Evolutionary conservation across 208 protist genomes (phyloP), one percentile per base, ranked within the genome.

Genomic region (Endotrypanum monterogeii): DNA sequence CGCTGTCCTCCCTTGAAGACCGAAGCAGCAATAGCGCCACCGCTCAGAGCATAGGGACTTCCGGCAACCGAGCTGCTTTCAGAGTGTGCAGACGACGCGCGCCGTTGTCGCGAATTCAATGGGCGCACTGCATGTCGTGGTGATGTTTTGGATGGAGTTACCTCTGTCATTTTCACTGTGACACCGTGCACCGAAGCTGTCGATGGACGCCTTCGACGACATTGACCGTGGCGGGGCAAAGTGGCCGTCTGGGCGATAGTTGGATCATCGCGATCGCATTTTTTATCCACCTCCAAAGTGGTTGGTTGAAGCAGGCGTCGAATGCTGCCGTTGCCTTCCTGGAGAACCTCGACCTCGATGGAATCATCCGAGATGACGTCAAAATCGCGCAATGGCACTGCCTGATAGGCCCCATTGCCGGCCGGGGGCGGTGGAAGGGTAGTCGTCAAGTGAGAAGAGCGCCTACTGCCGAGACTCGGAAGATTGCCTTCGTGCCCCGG

Each of bases 271-370:
- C 23, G n/a, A 46, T 62, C 30, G 20, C 16, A 0, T 39, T 14
- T 11, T 41, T 63, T 73, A 3, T 8, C 55, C 41, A 14, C 23
- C 23, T n/a, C n/a, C 28, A 41, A 61, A 28, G 41, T 16, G n/a
- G n/a, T 35, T 39, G 60, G 23, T n/a, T 4, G 30, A 12, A 4
- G 55, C 51, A 25, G 20, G 30, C 37, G 30, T 5, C 0, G 32
- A 23, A 11, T 44, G n/a, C 39, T 46, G 55, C 3, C 37, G 32
- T 67, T 50, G n/a, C 0, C 20, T 0, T 74, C 76, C 16, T 80
- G 70, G 32, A 80, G 65, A 35, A 80, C 71, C 70, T 80, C 76
- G 55, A 76, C 69, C 70, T 80, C 76, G 7, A 80, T 52, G 25
- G 76, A 80, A 63, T 76, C 76, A 28, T 80, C 76, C 0, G 76